Evolutionary conservation across 2,329 filamentous ascomycete species (phyloP).

Genomic region (Didymella exigua): DNA sequence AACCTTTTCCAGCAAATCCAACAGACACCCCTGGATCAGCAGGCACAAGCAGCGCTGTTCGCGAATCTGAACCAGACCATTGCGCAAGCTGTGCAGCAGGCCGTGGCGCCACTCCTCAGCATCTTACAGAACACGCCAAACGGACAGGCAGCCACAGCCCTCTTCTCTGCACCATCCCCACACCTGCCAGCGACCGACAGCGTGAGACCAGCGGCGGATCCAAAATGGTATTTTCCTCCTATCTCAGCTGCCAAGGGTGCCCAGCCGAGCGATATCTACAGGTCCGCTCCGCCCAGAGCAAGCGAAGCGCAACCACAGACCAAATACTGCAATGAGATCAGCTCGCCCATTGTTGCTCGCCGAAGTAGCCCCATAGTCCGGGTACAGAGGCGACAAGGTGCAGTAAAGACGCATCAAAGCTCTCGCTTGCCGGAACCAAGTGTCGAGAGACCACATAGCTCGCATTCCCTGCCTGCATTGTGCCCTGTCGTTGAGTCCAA

Average conservation of each 20-base stretch:
- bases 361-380: conserved; percentile 24
- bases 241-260: neutral
- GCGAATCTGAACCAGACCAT: conserved; percentile 31
- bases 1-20: conserved; percentile 36
- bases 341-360: conserved; percentile 5
- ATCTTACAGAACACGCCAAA: conserved; percentile 20
- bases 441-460: neutral
- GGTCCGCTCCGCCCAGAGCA: neutral
- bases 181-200: conserved; percentile 13
- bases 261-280: neutral
- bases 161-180: conserved; percentile 7
- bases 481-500: neutral
- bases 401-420: neutral
- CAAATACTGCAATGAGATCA: neutral
- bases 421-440: neutral
- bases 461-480: neutral
- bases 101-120: conserved; percentile 29
- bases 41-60: conserved; percentile 36
- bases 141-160: conserved; percentile 4
- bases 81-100: conserved; percentile 32
- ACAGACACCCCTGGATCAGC: conserved; percentile 38
- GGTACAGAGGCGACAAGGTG: conserved; percentile 7
- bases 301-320: neutral
- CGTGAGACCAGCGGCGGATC: conserved; percentile 32
- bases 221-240: conserved; percentile 38